Conservation (phyloP, 176 grass and related monocot genomes). For the Ananas comosus region DNA sequence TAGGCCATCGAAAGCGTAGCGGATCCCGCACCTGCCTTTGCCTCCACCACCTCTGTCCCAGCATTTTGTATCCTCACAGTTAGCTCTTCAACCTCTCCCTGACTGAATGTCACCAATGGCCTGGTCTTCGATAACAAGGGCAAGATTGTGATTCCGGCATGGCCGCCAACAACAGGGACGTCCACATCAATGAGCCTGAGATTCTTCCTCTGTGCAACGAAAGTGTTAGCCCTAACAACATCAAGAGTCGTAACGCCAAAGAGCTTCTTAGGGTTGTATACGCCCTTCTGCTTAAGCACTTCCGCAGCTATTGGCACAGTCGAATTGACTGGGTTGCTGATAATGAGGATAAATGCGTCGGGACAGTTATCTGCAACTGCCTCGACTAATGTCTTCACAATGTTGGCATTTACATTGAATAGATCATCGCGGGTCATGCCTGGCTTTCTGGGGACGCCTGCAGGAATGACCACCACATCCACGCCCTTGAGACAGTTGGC, state of each 20-base stretch:
- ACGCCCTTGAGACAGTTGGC: conserved; percentile 15
- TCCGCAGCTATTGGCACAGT: conserved; percentile 46
- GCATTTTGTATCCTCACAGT: conserved; percentile 27
- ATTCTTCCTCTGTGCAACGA: conserved; percentile 27
- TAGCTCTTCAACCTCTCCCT: conserved; percentile 35
- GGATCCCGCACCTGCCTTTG: conserved; percentile 31
- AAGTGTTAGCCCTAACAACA: conserved; percentile 41
- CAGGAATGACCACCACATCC: conserved; percentile 34
- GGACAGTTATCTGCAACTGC: conserved; percentile 43
- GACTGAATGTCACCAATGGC: conserved; percentile 30
- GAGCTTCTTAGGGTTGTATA: conserved; percentile 36
- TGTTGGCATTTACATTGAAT: conserved; percentile 34
- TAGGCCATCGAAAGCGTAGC: conserved; percentile 37
- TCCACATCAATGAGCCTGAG: conserved; percentile 45
- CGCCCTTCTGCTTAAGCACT: conserved; percentile 31
- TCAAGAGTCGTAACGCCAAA: conserved; percentile 45
- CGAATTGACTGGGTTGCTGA: conserved; percentile 35
- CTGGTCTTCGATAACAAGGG: conserved; percentile 42
- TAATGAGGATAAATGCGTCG: conserved; percentile 32
- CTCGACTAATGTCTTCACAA: conserved; percentile 27
- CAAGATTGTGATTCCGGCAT: conserved; percentile 24
- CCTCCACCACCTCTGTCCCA: conserved; percentile 30
- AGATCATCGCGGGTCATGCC: conserved; percentile 39
- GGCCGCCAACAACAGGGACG: conserved; percentile 40
- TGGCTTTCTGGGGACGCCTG: conserved; percentile 29